Percentiles rank a stretch among this genome's conserved stretches.
Evolutionary conservation across 176 grass and related monocot species (phyloP).

Genomic region (Pharus latifolius): DNA sequence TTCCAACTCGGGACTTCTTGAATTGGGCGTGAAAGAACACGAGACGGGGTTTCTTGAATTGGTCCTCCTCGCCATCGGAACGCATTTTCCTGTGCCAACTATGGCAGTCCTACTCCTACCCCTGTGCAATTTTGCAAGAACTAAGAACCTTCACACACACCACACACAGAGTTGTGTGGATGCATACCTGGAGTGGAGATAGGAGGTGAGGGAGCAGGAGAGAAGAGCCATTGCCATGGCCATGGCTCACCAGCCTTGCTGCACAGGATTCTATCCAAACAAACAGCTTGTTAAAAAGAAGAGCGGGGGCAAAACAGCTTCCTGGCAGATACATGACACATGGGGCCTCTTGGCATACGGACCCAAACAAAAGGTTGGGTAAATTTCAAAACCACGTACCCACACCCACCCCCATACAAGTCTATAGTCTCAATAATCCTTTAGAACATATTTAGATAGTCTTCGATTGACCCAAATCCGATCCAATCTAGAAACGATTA

Average conservation of each 20-base stretch:
- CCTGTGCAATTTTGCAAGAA: neutral
- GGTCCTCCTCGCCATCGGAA: neutral
- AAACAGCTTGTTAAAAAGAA: neutral
- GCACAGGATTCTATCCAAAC: slow-evolving; percentile 27
- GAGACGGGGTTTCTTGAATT: slow-evolving; percentile 11
- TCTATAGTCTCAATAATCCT: too few species aligned
- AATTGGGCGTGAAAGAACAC: slow-evolving; percentile 13
- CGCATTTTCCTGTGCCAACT: neutral
- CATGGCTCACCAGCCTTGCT: slow-evolving; percentile 19
- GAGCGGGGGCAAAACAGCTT: slow-evolving; percentile 24
- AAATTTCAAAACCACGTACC: too few species aligned
- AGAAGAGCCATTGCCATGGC: slow-evolving; percentile 28
- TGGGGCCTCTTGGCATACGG: neutral
- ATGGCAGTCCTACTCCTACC: neutral
- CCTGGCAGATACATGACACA: neutral
- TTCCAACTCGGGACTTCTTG: slow-evolving; percentile 13
- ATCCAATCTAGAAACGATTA: too few species aligned
- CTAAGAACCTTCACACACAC: neutral
- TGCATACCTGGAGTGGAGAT: slow-evolving; percentile 7
- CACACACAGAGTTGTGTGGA: neutral
- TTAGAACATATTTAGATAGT: too few species aligned
- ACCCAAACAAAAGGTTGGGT: too few species aligned
- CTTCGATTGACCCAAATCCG: too few species aligned
- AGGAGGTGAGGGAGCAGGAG: slow-evolving; percentile 10
- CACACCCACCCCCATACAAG: too few species aligned